A percentile compares a stretch with the other conserved stretches of the same genome.
Evolutionary conservation across 495 filamentous ascomycete species (phyloP).

Genomic region (Xylaria palmicola): DNA sequence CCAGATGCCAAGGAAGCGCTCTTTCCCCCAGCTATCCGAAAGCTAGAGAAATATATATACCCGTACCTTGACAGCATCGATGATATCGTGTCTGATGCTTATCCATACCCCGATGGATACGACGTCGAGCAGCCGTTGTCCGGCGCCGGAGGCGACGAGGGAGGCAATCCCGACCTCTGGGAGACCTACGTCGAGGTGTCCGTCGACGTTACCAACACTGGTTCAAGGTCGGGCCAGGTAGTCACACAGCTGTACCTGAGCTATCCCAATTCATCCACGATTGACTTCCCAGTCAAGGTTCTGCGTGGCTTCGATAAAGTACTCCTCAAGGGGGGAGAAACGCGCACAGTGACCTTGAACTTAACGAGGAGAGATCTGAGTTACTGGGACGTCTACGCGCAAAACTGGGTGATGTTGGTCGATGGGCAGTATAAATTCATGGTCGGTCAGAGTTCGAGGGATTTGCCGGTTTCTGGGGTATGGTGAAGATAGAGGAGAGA

Average conservation of each 20-base stretch:
- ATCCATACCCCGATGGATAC: conserved; percentile 76
- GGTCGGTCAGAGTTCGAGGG: conserved; percentile 47
- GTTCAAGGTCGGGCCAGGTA: conserved; percentile 60
- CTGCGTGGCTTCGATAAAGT: conserved; percentile 84
- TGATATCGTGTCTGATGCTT: conserved; percentile 53
- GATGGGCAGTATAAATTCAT: conserved; percentile 44
- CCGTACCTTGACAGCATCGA: conserved; percentile 70
- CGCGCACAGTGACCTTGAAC: conserved; percentile 60
- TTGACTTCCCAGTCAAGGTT: conserved; percentile 75
- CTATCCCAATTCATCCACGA: conserved; percentile 62
- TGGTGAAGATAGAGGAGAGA: conserved; percentile 38
- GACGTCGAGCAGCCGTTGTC: conserved; percentile 53
- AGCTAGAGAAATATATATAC: conserved; percentile 79
- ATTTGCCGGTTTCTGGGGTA: conserved; percentile 29
- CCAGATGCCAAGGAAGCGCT: conserved; percentile 58
- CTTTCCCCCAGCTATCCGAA: conserved; percentile 66
- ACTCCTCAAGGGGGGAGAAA: conserved; percentile 56
- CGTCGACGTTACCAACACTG: conserved; percentile 71
- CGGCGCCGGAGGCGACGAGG: conserved; percentile 72
- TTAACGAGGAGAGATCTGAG: conserved; percentile 73
- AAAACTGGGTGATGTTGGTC: conserved; percentile 80
- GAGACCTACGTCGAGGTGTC: conserved; percentile 61
- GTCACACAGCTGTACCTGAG: conserved; percentile 84
- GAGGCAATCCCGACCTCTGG: conserved; percentile 85
- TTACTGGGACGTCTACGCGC: conserved; percentile 74